Conservation (phyloP, 2,329 filamentous ascomycete species). For the Talaromyces sp. region DNA sequence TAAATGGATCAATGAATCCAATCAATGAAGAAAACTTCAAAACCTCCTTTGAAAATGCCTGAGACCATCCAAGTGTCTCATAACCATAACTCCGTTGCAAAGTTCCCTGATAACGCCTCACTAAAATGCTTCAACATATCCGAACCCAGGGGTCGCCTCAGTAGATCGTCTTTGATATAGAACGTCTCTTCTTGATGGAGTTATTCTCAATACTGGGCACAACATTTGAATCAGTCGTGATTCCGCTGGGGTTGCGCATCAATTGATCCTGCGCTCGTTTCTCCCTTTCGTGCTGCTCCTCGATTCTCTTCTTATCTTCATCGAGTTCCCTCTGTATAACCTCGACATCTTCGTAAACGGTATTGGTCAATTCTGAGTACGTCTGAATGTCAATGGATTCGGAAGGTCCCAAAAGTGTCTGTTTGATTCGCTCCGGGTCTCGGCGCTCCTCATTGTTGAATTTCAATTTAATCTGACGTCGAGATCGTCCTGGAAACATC, state of each 20-base stretch:
- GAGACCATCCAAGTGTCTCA: neutral
- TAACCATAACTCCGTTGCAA: neutral
- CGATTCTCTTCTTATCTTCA: slow-evolving; percentile 43
- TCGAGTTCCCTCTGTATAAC: slow-evolving; percentile 39
- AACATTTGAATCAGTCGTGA: slow-evolving; percentile 22
- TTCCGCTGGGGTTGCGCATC: slow-evolving; percentile 38
- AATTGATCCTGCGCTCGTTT: slow-evolving; percentile 41
- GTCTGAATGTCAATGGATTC: slow-evolving; percentile 41
- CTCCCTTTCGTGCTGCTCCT: slow-evolving; percentile 43
- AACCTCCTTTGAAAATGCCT: neutral
- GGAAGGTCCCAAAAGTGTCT: slow-evolving; percentile 45
- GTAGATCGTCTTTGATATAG: slow-evolving; percentile 15
- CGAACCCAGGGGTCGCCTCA: neutral
- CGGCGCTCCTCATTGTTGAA: slow-evolving; percentile 58
- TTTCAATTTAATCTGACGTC: slow-evolving; percentile 60
- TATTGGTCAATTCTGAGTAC: slow-evolving; percentile 45
- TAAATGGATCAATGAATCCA: neutral
- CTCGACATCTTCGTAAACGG: slow-evolving; percentile 38
- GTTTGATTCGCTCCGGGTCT: slow-evolving; percentile 50
- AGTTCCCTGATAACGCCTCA: slow-evolving; percentile 5
- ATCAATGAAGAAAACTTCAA: neutral
- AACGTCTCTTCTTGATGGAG: slow-evolving; percentile 16
- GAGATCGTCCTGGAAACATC: slow-evolving; percentile 54
- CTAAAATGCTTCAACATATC: neutral
- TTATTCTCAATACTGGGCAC: slow-evolving; percentile 30